Evolutionary conservation across 352 stramenopile genomes (phyloP), one percentile per base, ranked within the genome.

Genomic region (Globisporangium mamillatum): DNA sequence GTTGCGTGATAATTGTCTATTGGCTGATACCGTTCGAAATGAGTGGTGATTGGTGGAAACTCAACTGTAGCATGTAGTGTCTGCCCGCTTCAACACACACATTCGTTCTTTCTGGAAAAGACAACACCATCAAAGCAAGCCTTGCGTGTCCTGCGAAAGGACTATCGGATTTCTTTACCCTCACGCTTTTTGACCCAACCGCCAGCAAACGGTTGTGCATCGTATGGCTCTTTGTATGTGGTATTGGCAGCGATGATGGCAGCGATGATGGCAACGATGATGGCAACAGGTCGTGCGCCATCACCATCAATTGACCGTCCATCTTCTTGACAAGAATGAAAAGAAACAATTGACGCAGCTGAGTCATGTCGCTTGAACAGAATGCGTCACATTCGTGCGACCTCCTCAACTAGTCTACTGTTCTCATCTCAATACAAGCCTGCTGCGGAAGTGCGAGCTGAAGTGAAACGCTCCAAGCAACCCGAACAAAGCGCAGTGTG

Each of bases 21-120:
- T 52, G 41, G 58, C 46, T 32, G 22, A 18, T 27, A 32, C 27
- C 7, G 18, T 2, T 46, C 20, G 6, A 53, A 12, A 7, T 8
- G 4, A 14, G 58, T 32, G 29, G 0, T 63, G 22, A 75, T 75
- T 81, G 66, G 72, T 27, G n/a, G 22, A 63, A 32, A 52, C 3
- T 5, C 9, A 27, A 29, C 29, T 32, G 29, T 7, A 32, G 29
- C 29, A 32, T 8, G 18, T 4, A 10, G 3, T 69, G 75, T 63
- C 32, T 38, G 32, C 69, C 55, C 12, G 67, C 55, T 60, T 60
- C 55, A 60, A 44, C 55, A 36, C 8, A 27, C 25, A 32, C 29
- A 32, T 32, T 32, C 4, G 34, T 46, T 41, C 44, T 64, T 60
- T 64, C 22, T 50, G 3, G 24, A 44, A 55, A 32, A 66, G 29